Evolutionary conservation across 1,284 basidiomycete genomes (phyloP).

Genomic region (Ceratobasidium sp.): DNA sequence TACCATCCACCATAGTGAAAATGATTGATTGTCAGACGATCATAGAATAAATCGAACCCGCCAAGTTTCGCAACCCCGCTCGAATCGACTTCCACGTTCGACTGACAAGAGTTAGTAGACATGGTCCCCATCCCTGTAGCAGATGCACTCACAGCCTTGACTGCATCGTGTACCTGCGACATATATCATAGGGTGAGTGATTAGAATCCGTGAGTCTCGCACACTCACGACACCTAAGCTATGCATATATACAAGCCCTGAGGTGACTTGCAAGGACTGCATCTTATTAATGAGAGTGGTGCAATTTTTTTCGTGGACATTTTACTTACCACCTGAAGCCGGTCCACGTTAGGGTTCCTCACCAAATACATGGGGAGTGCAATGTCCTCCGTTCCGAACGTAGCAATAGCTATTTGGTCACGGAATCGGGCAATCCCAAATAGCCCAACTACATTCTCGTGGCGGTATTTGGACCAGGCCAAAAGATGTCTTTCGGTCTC

Average conservation of each 20-base stretch:
- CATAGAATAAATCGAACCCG: background rate
- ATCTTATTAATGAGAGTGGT: background rate
- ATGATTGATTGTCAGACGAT: background rate
- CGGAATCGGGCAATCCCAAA: conserved; percentile 1
- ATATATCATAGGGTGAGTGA: background rate
- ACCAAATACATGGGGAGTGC: background rate
- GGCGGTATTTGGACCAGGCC: background rate
- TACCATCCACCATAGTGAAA: conserved; percentile 11
- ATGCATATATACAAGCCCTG: background rate
- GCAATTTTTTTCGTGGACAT: background rate
- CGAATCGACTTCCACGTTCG: background rate
- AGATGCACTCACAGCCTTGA: background rate
- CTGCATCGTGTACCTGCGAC: background rate
- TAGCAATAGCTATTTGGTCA: background rate
- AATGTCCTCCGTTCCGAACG: background rate
- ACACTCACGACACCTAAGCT: background rate
- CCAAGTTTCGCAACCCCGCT: background rate
- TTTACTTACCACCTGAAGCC: background rate
- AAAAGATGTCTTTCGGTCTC: background rate
- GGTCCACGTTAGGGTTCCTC: background rate
- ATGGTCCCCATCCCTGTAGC: background rate
- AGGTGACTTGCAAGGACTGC: background rate
- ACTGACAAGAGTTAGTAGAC: background rate
- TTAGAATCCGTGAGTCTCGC: background rate
- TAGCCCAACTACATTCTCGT: background rate